A percentile compares a stretch with the other conserved stretches of the same genome.
Evolutionary conservation across 2,329 filamentous ascomycete species (phyloP).

Genomic region (Apiospora rasikravindrae): DNA sequence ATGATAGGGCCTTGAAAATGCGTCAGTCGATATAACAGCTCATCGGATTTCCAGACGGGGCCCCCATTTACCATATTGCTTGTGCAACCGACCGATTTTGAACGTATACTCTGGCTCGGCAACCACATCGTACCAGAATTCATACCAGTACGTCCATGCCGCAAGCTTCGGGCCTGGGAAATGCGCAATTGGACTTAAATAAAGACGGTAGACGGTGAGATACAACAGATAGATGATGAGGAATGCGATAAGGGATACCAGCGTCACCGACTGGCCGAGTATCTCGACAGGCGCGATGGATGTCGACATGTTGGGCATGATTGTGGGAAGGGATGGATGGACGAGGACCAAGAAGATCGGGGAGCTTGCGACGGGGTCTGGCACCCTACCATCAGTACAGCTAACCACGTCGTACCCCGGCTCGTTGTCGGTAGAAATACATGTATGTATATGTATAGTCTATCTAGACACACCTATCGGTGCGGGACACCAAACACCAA

Average conservation of each 20-base stretch:
- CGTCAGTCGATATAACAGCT: background rate
- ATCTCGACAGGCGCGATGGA: background rate
- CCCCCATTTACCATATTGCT: background rate
- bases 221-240: background rate
- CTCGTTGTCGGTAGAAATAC: background rate
- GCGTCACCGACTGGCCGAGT: background rate
- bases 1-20: background rate
- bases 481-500: no score
- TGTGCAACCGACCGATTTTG: background rate
- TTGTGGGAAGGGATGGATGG: background rate
- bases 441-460: no score
- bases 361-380: background rate
- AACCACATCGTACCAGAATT: background rate
- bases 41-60: background rate
- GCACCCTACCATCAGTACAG: background rate
- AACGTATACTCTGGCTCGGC: constrained; percentile 1
- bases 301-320: background rate
- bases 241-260: background rate
- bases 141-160: constrained; percentile 4
- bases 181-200: background rate
- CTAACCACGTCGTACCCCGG: background rate
- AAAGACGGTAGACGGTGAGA: background rate
- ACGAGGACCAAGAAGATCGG: background rate
- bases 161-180: background rate
- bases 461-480: no score